Percentiles rank a stretch among this genome's conserved stretches.
phyloP scores from a whole-genome alignment of 768 basidiomycete genomes.

The Grammothele lineata region DNA sequence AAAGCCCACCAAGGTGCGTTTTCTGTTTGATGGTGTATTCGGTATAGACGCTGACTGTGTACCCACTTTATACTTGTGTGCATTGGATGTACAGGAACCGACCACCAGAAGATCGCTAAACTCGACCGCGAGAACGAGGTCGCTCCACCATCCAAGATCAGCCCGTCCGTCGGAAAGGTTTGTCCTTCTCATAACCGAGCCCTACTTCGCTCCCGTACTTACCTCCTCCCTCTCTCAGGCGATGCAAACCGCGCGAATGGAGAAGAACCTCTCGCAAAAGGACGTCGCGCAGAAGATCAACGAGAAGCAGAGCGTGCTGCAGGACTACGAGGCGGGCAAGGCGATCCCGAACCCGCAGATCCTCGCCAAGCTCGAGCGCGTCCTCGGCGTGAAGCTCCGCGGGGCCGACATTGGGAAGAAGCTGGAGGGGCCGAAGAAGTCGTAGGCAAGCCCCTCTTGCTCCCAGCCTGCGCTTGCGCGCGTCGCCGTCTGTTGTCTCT shows the following conservation, averaged over 20 bases:
- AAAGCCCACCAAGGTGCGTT: conserved; percentile 69
- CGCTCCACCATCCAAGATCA: conserved; percentile 82
- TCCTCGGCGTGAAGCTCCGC: conserved; percentile 82
- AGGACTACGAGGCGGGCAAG: conserved; percentile 86
- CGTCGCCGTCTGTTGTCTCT: too few relatives aligned
- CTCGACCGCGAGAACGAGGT: conserved; percentile 95
- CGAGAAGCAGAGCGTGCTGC: conserved; percentile 83
- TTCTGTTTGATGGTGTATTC: not conserved
- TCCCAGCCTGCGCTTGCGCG: too few relatives aligned
- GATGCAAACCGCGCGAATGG: conserved; percentile 76
- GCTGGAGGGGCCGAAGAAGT: conserved; percentile 73
- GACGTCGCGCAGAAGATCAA: conserved; percentile 91
- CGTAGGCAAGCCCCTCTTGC: conserved; percentile 42
- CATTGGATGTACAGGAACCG: conserved; percentile 75
- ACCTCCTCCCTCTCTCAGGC: conserved; percentile 42
- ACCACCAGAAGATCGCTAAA: conserved; percentile 91
- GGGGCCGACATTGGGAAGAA: conserved; percentile 89
- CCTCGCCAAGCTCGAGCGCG: conserved; percentile 84
- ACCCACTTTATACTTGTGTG: not conserved
- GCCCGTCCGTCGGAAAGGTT: conserved; percentile 69
- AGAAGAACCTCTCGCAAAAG: conserved; percentile 81
- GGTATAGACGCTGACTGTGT: not conserved
- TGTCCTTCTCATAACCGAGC: conserved; percentile 18
- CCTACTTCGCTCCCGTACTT: not conserved
- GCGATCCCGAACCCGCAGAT: conserved; percentile 86